phyloP scores from a whole-genome alignment of 2,329 filamentous ascomycete genomes.

The Alternaria ethzedia region DNA sequence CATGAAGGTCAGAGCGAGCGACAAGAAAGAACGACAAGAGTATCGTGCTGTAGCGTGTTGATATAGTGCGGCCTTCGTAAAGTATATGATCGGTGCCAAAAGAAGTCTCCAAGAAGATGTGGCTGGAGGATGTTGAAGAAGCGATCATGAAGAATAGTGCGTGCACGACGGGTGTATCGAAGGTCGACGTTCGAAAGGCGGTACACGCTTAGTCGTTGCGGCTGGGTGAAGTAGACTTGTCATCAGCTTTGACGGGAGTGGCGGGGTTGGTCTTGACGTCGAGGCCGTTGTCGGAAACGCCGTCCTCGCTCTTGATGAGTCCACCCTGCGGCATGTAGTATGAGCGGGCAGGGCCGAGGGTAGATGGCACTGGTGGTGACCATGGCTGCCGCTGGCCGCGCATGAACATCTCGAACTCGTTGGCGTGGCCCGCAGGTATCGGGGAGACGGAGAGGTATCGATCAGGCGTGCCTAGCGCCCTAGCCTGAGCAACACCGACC shows the following conservation, averaged over 20 bases:
- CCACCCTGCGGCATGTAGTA: conserved; percentile 34
- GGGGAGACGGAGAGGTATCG: conserved; percentile 45
- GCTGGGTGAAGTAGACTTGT: conserved; percentile 31
- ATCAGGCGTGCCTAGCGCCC: conserved; percentile 41
- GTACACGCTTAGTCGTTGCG: conserved; percentile 34
- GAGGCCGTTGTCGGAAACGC: conserved; percentile 34
- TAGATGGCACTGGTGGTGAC: conserved; percentile 44
- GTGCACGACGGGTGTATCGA: conserved; percentile 26
- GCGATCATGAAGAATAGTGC: conserved; percentile 40
- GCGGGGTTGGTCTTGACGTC: conserved; percentile 43
- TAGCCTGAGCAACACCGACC: conserved; percentile 50
- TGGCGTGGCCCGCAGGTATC: conserved; percentile 39
- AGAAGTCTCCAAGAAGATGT: conserved; percentile 25
- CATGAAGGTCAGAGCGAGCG: conserved; percentile 11
- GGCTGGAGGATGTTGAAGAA: conserved; percentile 33
- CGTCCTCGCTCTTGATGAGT: conserved; percentile 38
- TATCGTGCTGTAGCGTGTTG: conserved; percentile 14
- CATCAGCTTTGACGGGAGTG: conserved; percentile 42
- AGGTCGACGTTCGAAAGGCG: conserved; percentile 4
- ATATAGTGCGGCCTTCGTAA: conserved; percentile 20
- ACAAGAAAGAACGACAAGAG: conserved; percentile 24
- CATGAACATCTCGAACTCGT: conserved; percentile 50
- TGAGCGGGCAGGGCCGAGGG: conserved; percentile 40
- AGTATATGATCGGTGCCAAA: conserved; percentile 27
- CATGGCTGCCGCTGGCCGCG: conserved; percentile 43